Evolutionary conservation across 1,284 basidiomycete genomes (phyloP).

Genomic region (Uromyces viciae-fabae): DNA sequence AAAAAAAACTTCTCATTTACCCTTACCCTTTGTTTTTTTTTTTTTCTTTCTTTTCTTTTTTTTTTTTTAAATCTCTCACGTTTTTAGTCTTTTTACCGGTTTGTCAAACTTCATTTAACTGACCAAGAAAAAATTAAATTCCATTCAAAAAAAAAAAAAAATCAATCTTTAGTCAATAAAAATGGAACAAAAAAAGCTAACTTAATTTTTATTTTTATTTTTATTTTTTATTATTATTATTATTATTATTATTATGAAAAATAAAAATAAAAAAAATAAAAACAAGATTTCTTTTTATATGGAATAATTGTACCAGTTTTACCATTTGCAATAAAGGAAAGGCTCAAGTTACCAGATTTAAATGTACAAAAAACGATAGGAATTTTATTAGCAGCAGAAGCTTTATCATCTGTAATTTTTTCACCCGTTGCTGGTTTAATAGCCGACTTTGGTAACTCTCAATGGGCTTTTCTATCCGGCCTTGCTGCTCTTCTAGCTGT

Average conservation of each 20-base stretch:
- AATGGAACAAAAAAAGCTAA: background rate
- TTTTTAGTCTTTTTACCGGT: too few species aligned
- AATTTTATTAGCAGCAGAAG: slow-evolving; percentile 27
- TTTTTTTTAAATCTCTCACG: too few species aligned
- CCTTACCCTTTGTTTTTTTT: too few species aligned
- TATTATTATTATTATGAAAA: background rate
- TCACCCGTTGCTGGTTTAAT: too few species aligned
- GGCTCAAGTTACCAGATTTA: slow-evolving; percentile 11
- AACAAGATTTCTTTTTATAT: slow-evolving; percentile 36
- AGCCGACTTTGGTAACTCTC: too few species aligned
- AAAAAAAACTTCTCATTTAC: too few species aligned
- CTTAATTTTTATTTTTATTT: background rate
- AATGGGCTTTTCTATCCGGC: slow-evolving; percentile 20
- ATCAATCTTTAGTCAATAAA: background rate
- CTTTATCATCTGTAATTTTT: slow-evolving; percentile 25
- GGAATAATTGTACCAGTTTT: slow-evolving; percentile 37
- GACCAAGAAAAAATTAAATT: too few species aligned
- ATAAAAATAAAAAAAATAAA: background rate
- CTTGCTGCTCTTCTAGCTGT: slow-evolving; percentile 17
- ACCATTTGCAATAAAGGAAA: slow-evolving; percentile 29
- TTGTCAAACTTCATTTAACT: too few species aligned
- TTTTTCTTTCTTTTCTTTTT: too few species aligned
- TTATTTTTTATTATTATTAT: background rate
- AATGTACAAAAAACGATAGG: slow-evolving; percentile 12
- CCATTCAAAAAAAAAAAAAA: background rate